phyloP scores from a whole-genome alignment of 768 basidiomycete genomes.

The Mrakia hoshinonis region DNA sequence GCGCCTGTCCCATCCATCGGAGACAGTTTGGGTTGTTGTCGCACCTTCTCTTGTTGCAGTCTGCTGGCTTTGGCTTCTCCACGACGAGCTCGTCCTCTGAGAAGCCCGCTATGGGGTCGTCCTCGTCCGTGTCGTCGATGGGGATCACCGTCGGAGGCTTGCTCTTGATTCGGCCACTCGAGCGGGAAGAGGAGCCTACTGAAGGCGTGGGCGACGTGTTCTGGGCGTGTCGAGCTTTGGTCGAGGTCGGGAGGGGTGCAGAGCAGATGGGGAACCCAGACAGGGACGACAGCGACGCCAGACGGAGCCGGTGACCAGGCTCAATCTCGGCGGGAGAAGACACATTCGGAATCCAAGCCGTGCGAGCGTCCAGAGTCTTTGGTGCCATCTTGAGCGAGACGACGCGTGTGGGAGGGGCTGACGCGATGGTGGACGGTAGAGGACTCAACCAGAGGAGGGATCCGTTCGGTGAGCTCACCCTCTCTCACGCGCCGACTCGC shows the following conservation, averaged over 20 bases:
- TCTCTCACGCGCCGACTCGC: neutral
- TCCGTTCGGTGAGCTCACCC: neutral
- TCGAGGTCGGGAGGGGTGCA: neutral
- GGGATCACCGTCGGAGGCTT: neutral
- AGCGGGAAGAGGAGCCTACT: neutral
- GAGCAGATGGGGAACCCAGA: conserved; percentile 21
- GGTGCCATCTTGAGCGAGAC: conserved; percentile 11
- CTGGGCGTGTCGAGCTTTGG: neutral
- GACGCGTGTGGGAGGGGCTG: neutral
- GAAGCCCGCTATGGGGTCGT: conserved; percentile 8
- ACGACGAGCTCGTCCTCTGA: neutral
- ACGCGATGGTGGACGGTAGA: neutral
- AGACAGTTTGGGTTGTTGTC: conserved; percentile 72
- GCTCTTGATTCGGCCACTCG: neutral
- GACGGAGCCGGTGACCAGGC: conserved; percentile 13
- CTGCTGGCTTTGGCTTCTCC: neutral
- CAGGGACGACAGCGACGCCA: neutral
- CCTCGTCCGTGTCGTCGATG: neutral
- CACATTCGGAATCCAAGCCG: neutral
- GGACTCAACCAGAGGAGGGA: neutral
- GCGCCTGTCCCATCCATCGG: conserved; percentile 75
- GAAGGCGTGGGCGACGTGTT: neutral
- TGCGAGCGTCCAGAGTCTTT: neutral
- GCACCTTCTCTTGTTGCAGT: conserved; percentile 45
- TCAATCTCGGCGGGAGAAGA: neutral